Base-by-base conservation (phyloP, 331 rosid genomes). In the Quercus lobata region DNA sequence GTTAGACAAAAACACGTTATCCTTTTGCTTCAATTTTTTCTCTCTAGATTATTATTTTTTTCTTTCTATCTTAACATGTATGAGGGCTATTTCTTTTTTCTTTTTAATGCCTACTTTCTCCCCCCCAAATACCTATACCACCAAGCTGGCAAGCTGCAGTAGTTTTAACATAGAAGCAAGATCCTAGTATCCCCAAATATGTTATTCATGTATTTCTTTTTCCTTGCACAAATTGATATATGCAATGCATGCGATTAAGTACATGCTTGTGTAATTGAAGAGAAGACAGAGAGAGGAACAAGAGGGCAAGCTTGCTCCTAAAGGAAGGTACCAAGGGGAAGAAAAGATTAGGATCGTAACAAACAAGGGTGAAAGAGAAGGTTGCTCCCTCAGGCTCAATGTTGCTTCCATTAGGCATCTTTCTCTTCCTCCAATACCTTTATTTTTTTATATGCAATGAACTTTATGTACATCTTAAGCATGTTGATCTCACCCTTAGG, bases 381-480 rank as follows among this genome's bases (percentile, higher is more conserved):
- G 46, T 75, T 83, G 88, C 61, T 78, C 76, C 84, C 82, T 49
- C 41, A 35, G 41, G 41, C 41, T 35, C 87, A 1, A 78, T 73
- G 87, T 85, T 88, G 86, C 91, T 85, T 88, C 81, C 17, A 25
- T 78, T 80, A 82, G 83, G 73, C 86, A 78, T 83, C 72, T 74
- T 24, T 53, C 73, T 22, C 63, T 75, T 81, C 69, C 71, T 83
- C 75, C 83, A 76, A 68, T 84, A 57, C 32, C 18, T 41, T 3
- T 32, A 8, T 19, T 72, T 49, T 74, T 37, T 74, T 18, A 18
- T 5, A 77, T 72, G 72, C 78, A 75, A 54, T 15, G 78, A 76
- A 85, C 91, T 87, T 87, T 87, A 80, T 87, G 91, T 87, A 83
- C 22, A 37, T 57, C 79, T 83, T n/a, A 87, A 87, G 91, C 87